phyloP scores from a whole-genome alignment of 768 basidiomycete genomes.

The Filobasidium wieringae region DNA sequence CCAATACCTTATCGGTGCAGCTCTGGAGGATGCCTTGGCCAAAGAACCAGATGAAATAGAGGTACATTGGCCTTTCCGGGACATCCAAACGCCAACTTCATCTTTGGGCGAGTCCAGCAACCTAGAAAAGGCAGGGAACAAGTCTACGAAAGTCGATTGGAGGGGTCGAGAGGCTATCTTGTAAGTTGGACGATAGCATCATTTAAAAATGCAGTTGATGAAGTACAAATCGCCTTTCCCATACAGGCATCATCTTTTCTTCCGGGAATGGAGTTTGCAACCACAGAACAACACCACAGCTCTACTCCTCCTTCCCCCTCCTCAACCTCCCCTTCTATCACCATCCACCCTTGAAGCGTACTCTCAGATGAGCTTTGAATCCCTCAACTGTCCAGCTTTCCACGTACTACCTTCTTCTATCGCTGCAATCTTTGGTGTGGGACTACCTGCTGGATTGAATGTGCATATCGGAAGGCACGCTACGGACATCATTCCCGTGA shows the following conservation, averaged over 20 bases:
- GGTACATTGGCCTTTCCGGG: conserved; percentile 6
- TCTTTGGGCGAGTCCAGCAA: background rate
- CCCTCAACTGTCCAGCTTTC: conserved; percentile 30
- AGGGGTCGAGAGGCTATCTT: conserved; percentile 14
- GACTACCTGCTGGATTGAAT: conserved; percentile 27
- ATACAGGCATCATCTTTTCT: conserved; percentile 15
- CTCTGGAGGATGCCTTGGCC: conserved; percentile 9
- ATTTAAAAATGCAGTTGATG: too few relatives aligned
- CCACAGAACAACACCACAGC: conserved; percentile 25
- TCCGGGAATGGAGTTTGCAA: conserved; percentile 18
- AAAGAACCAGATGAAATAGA: conserved; percentile 1
- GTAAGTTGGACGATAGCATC: conserved; percentile 5
- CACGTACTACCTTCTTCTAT: conserved; percentile 25
- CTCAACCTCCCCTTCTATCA: conserved; percentile 23
- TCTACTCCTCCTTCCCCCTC: conserved; percentile 30
- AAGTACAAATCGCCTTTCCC: background rate
- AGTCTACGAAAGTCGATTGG: conserved; percentile 9
- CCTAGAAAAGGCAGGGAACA: background rate
- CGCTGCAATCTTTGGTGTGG: conserved; percentile 30
- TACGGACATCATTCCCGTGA: conserved; percentile 20
- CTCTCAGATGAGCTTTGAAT: conserved; percentile 33
- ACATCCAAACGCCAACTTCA: background rate
- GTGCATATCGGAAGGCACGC: conserved; percentile 25
- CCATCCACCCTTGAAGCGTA: conserved; percentile 24
- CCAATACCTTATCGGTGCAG: conserved; percentile 7